These are phyloP conservation scores for Jatropha podagrica DNA, from an alignment of 441 rosid species.

Conservation along the genomic window DNA sequence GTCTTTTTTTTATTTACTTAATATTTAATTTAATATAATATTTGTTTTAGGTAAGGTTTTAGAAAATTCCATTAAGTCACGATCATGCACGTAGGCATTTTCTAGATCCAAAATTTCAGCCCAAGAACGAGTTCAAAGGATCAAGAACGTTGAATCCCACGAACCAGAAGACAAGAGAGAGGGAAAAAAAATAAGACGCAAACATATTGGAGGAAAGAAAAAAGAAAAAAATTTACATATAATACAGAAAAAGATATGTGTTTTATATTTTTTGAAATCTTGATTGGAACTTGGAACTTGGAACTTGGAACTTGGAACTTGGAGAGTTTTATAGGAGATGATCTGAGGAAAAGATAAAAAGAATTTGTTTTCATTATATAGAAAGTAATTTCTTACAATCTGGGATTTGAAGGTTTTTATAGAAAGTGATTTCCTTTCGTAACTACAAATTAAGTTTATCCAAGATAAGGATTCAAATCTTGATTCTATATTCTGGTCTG, in stretches of 20 bases:
- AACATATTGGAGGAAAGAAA: neutral
- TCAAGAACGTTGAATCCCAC: slow-evolving; percentile 9
- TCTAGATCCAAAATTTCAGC: slow-evolving; percentile 21
- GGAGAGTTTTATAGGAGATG: neutral
- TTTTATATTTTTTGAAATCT: neutral
- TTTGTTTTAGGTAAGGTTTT: neutral
- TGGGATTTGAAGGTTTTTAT: neutral
- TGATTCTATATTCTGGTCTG: neutral
- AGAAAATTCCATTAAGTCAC: neutral
- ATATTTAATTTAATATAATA: neutral
- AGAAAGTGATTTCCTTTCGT: neutral
- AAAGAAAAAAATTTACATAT: neutral
- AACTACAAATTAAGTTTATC: neutral
- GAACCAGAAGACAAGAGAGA: neutral
- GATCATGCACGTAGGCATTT: slow-evolving; percentile 16
- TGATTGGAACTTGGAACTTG: neutral
- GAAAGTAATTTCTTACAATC: neutral
- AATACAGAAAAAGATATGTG: neutral
- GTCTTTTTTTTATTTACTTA: neutral
- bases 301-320: neutral
- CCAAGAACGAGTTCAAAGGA: slow-evolving; percentile 11
- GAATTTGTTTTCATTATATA: neutral
- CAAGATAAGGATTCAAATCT: neutral
- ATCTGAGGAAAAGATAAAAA: no score
- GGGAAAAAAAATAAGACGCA: neutral